Percentiles rank a stretch among this genome's conserved stretches.
These are phyloP conservation scores for Tranzscheliella williamsii DNA, from an alignment of 1,284 basidiomycete species.

Conservation along the genomic window DNA sequence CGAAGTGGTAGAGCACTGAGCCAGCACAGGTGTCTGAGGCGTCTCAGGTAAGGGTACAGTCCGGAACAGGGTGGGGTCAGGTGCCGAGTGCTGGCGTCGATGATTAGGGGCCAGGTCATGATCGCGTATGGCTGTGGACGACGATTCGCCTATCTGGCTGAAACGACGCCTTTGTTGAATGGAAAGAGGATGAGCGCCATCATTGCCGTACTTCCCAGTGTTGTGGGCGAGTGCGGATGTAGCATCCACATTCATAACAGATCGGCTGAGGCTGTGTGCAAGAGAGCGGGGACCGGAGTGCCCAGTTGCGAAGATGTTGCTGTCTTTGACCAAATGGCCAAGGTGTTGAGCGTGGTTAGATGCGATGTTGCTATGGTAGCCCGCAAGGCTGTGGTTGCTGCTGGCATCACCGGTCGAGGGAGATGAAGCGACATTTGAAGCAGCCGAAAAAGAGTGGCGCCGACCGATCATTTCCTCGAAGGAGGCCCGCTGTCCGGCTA, in stretches of 20 bases:
- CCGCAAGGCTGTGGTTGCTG: too few species aligned
- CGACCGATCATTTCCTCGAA: too few species aligned
- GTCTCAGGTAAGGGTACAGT: slow-evolving; percentile 18
- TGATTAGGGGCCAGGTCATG: background rate
- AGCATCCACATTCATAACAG: slow-evolving; percentile 21
- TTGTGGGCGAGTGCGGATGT: background rate
- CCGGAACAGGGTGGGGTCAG: slow-evolving; percentile 10
- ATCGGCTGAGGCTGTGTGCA: slow-evolving; percentile 29
- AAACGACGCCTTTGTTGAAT: slow-evolving; percentile 39
- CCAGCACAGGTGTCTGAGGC: too few species aligned
- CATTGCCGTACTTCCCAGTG: slow-evolving; percentile 1
- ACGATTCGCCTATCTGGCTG: slow-evolving; percentile 10
- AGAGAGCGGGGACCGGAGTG: slow-evolving; percentile 29
- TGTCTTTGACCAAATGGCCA: slow-evolving; percentile 23
- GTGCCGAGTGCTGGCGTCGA: slow-evolving; percentile 28
- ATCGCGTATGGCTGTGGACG: background rate
- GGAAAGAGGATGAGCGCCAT: too few species aligned
- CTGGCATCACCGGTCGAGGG: too few species aligned
- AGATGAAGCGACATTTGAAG: too few species aligned
- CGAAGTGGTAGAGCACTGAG: too few species aligned
- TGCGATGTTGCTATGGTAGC: slow-evolving; percentile 33
- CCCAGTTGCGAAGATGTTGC: slow-evolving; percentile 19
- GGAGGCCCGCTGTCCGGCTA: too few species aligned
- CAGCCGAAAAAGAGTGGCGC: too few species aligned
- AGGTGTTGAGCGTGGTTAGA: slow-evolving; percentile 28